Percentiles rank a stretch among this genome's conserved stretches.
Evolutionary conservation across 192 early-diverging fungal genomes (phyloP).

Genomic region (Chytriomyces hyalinus): DNA sequence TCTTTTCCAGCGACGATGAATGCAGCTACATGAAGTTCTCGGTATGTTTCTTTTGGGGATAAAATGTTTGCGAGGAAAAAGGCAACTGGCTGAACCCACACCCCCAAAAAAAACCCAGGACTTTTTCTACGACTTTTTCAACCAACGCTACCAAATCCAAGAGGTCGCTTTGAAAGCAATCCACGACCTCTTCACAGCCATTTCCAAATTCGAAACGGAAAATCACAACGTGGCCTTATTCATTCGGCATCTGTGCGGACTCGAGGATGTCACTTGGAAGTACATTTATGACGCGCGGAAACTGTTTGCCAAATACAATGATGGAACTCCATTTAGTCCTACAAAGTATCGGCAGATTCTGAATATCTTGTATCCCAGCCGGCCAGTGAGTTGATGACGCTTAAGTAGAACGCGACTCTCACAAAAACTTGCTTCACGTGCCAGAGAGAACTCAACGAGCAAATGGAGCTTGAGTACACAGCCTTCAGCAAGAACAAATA

Average conservation of each 20-base stretch:
- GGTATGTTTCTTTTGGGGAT: neutral
- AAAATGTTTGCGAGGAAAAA: neutral
- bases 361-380: conserved; percentile 50
- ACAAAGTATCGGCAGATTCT: conserved; percentile 42
- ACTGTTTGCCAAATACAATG: conserved; percentile 39
- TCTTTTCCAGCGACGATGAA: conserved; percentile 1
- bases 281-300: conserved; percentile 49
- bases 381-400: conserved; percentile 38
- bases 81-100: neutral
- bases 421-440: neutral
- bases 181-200: conserved; percentile 55
- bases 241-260: conserved; percentile 46
- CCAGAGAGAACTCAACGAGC: conserved; percentile 57
- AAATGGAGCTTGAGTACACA: conserved; percentile 58
- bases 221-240: conserved; percentile 40
- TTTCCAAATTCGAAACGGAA: conserved; percentile 32
- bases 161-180: conserved; percentile 51
- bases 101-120: conserved; percentile 35
- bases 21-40: conserved; percentile 26
- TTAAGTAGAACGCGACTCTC: neutral
- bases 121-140: conserved; percentile 54
- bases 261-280: conserved; percentile 59
- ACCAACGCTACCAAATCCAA: conserved; percentile 47
- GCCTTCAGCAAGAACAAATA: conserved; percentile 59
- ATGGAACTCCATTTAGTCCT: conserved; percentile 36